Evolutionary conservation across 106 monocot genomes (phyloP).

Genomic region (Narthecium ossifragum): DNA sequence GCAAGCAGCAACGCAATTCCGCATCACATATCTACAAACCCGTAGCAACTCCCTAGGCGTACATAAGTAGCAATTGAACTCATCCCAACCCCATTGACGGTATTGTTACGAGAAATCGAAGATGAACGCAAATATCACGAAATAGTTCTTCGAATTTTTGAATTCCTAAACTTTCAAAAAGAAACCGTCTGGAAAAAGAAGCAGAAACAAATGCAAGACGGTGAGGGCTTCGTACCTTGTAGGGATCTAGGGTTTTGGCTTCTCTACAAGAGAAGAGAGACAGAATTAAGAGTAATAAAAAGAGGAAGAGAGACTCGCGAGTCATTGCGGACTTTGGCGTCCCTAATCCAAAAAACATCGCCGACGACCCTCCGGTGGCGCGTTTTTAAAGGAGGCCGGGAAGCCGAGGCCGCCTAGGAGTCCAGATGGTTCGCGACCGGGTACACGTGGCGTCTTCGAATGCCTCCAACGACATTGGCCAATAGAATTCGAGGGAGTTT

Average conservation of each 20-base stretch:
- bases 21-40: no score
- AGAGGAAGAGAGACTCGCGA: neutral
- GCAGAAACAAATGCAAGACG: no score
- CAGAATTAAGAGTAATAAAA: conserved; percentile 7
- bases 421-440: conserved; percentile 20
- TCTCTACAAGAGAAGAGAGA: conserved; percentile 1
- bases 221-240: conserved; percentile 34
- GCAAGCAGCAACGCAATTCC: no score
- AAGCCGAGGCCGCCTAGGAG: neutral
- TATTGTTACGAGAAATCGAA: no score
- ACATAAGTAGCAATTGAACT: no score
- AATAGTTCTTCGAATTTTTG: no score
- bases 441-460: conserved; percentile 9
- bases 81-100: no score
- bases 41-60: no score
- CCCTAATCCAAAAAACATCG: no score
- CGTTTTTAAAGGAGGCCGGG: neutral
- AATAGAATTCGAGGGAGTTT: conserved; percentile 12
- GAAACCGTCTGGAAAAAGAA: no score
- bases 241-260: conserved; percentile 46
- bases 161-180: no score
- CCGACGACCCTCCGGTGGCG: neutral
- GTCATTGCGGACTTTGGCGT: conserved; percentile 12
- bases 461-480: conserved; percentile 15
- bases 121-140: no score